These are phyloP conservation scores for Persicaria maculosa DNA, from an alignment of 148 eudicot species.

Conservation along the genomic window DNA sequence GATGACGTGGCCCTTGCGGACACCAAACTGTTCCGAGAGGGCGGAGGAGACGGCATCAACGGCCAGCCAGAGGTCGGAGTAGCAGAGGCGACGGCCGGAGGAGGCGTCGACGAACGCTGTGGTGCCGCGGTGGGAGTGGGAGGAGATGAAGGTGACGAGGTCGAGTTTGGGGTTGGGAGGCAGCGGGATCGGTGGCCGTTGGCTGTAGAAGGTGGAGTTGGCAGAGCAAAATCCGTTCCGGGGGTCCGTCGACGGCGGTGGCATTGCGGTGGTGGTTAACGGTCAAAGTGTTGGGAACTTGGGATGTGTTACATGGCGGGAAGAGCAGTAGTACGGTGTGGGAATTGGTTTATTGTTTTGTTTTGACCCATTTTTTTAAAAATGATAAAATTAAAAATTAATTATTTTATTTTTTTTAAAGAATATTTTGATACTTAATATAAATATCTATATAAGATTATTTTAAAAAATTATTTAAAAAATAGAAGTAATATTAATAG, in stretches of 20 bases:
- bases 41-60: constrained; percentile 54
- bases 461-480: too few relatives aligned
- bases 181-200: constrained; percentile 46
- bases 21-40: constrained; percentile 31
- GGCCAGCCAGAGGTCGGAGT: constrained; percentile 46
- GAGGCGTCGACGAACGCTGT: constrained; percentile 80
- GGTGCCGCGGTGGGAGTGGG: constrained; percentile 52
- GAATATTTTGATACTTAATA: too few relatives aligned
- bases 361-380: too few relatives aligned
- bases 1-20: too few relatives aligned
- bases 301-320: too few relatives aligned
- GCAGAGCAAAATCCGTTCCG: constrained; percentile 41
- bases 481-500: too few relatives aligned
- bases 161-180: too few relatives aligned
- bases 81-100: constrained; percentile 47
- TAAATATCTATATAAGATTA: too few relatives aligned
- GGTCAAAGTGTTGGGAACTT: too few relatives aligned
- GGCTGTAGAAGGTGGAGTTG: constrained; percentile 63
- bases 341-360: background rate
- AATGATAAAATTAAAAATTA: too few relatives aligned
- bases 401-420: too few relatives aligned
- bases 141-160: constrained; percentile 43
- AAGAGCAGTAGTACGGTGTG: too few relatives aligned
- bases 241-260: constrained; percentile 19
- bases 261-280: background rate